These are phyloP conservation scores for Pythium rhizo-oryzae DNA, from an alignment of 352 stramenopile species.

Conservation along the genomic window DNA sequence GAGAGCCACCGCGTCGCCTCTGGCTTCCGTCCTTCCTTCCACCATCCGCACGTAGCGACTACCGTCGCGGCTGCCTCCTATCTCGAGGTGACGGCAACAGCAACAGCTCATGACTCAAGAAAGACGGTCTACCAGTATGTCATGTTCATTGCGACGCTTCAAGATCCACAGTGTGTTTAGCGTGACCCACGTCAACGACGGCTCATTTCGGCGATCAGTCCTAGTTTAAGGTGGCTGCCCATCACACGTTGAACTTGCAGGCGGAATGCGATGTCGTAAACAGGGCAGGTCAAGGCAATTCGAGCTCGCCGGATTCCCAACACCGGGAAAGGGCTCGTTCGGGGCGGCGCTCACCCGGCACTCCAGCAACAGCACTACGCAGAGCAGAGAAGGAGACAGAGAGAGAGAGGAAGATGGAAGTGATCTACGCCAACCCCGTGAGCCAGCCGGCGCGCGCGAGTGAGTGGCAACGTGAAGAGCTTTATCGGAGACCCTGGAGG, in stretches of 20 bases:
- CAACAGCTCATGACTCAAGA: too few relatives aligned
- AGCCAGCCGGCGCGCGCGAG: constrained; percentile 68
- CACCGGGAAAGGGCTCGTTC: neutral
- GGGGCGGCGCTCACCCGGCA: neutral
- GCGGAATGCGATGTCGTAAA: constrained; percentile 9
- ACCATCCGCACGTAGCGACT: too few relatives aligned
- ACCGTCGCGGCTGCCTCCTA: too few relatives aligned
- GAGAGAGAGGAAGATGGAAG: constrained; percentile 36
- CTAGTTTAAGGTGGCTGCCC: neutral
- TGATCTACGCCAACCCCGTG: constrained; percentile 59
- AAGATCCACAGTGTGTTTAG: too few relatives aligned
- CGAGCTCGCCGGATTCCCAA: neutral
- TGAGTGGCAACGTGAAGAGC: constrained; percentile 20
- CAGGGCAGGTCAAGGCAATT: neutral
- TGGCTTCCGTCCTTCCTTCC: too few relatives aligned
- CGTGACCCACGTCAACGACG: too few relatives aligned
- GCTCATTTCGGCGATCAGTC: neutral
- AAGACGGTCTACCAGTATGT: too few relatives aligned
- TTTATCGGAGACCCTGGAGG: neutral
- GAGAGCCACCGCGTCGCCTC: too few relatives aligned
- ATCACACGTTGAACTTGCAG: constrained; percentile 1
- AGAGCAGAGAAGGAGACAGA: neutral
- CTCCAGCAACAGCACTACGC: neutral
- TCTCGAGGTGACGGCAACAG: too few relatives aligned
- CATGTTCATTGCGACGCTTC: too few relatives aligned